Evolutionary conservation across 495 filamentous ascomycete species (phyloP).

Genomic region (Parathielavia appendiculata): DNA sequence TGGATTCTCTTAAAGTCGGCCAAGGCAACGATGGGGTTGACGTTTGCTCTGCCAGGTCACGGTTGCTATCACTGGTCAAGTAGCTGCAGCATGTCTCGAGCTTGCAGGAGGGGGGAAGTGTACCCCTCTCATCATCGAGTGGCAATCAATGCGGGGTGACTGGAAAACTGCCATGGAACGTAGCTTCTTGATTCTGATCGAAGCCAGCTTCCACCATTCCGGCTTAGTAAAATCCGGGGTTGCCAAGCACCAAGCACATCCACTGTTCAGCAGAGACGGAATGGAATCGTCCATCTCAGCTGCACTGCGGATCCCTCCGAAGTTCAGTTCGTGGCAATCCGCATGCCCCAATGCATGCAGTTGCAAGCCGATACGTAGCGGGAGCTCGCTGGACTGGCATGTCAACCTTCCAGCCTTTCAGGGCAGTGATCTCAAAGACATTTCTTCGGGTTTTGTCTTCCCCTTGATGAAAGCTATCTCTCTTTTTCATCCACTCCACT

Average conservation of each 20-base stretch:
- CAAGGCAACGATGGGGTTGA: too few relatives aligned
- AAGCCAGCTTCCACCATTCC: not conserved
- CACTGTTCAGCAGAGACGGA: conserved; percentile 2
- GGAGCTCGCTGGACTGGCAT: conserved; percentile 10
- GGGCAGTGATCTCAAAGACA: conserved; percentile 4
- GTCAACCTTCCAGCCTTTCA: not conserved
- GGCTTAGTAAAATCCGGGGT: conserved; percentile 14
- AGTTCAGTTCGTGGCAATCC: conserved; percentile 7
- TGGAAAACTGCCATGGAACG: conserved; percentile 1
- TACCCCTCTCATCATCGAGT: not conserved
- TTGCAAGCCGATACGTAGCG: conserved; percentile 21
- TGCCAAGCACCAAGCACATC: conserved; percentile 18
- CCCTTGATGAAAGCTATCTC: not conserved
- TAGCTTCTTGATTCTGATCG: not conserved
- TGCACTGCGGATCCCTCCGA: conserved; percentile 13
- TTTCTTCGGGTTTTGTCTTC: not conserved
- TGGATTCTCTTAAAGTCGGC: too few relatives aligned
- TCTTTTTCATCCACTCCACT: too few relatives aligned
- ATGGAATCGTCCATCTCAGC: conserved; percentile 5
- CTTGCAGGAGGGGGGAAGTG: not conserved
- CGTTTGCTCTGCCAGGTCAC: too few relatives aligned
- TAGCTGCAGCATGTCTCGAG: too few relatives aligned
- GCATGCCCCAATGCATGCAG: conserved; percentile 19
- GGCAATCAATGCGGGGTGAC: not conserved
- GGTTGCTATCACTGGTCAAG: too few relatives aligned